Base-by-base conservation (phyloP, 2,329 filamentous ascomycete genomes). In the Aspergillus transmontanensis region DNA sequence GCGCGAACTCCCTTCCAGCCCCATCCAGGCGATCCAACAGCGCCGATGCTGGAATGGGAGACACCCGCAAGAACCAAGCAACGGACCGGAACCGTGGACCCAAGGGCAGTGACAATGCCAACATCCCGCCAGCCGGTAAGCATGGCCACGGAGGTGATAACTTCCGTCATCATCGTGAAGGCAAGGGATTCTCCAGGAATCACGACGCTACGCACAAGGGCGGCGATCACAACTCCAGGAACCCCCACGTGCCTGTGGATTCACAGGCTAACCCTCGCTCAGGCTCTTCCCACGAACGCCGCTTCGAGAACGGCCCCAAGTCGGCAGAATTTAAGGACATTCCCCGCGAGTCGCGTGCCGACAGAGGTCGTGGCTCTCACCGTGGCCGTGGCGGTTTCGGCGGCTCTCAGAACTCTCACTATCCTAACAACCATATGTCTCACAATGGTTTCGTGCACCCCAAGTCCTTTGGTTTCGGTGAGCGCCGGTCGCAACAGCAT, bases 401-500 rank as follows among this genome's bases (percentile, higher is more conserved):
- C 61, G 71, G 73, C 50, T 64, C 70, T 43, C 77, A 80, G 60
- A 74, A 75, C 56, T 69, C 72, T 16, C 77, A 79, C 60, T 80
- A 78, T 58, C 75, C 78, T 61, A 79, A 77, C 57, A 69, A 76
- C 43, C 74, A 79, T 48, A 64, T 79, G 61, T 69, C 74, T 41
- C 79, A 82, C 62, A 77, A 79, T 64, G 72, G 71, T 6, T 82
- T 80, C 63, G 74, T 75, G 46, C 67, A 76, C 14, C 66, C 74
- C 32, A 83, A 82, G 69, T 71, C 75, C 0, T 79, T 76, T 51
- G 74, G 76, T 36, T 79, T 77, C 66, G 74, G 73, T 51, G 80
- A 83, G 28, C 79, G 81, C 41, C 76, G 80, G 61, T 75, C 79
- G 11, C 74, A 78, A n/a, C 79, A 79, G 48, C 71, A 78, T 64